Percentiles rank a stretch among this genome's conserved stretches.
Conservation (phyloP, 2,329 filamentous ascomycete species). For the Aphanoascus verrucosus region DNA sequence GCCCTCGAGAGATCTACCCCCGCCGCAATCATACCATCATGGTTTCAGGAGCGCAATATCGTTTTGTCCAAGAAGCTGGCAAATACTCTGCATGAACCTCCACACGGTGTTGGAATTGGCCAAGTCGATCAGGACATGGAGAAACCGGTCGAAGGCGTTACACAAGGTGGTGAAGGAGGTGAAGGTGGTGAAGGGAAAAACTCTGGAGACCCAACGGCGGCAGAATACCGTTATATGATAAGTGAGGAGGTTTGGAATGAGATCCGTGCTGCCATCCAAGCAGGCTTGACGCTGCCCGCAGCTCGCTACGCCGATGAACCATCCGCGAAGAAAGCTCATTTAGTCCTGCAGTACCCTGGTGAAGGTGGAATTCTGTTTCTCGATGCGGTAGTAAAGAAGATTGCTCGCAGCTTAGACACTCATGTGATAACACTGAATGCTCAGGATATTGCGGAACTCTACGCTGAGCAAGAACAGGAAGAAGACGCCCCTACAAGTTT, state of each 20-base stretch:
- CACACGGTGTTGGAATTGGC: constrained; percentile 23
- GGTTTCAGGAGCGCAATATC: constrained; percentile 31
- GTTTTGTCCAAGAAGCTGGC: constrained; percentile 19
- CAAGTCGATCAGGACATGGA: constrained; percentile 17
- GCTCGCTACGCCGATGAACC: constrained; percentile 37
- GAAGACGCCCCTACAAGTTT: constrained; percentile 26
- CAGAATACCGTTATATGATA: constrained; percentile 19
- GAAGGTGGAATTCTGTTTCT: constrained; percentile 46
- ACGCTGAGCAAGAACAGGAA: constrained; percentile 31
- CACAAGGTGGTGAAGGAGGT: constrained; percentile 22
- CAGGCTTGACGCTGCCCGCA: constrained; percentile 38
- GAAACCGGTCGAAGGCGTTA: constrained; percentile 13
- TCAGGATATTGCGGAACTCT: constrained; percentile 38
- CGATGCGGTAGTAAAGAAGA: constrained; percentile 51
- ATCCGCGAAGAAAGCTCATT: constrained; percentile 43
- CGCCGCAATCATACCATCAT: constrained; percentile 25
- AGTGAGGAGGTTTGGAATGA: constrained; percentile 38
- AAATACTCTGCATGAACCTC: constrained; percentile 12
- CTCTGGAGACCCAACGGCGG: constrained; percentile 9
- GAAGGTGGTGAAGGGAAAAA: constrained; percentile 18
- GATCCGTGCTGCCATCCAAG: constrained; percentile 41
- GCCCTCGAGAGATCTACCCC: constrained; percentile 18
- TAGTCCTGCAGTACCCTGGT: constrained; percentile 50
- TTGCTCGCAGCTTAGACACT: constrained; percentile 47
- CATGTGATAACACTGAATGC: constrained; percentile 37